These are phyloP conservation scores for Berberis thunbergii DNA, from an alignment of 164 flowering plant species.

Conservation along the genomic window DNA sequence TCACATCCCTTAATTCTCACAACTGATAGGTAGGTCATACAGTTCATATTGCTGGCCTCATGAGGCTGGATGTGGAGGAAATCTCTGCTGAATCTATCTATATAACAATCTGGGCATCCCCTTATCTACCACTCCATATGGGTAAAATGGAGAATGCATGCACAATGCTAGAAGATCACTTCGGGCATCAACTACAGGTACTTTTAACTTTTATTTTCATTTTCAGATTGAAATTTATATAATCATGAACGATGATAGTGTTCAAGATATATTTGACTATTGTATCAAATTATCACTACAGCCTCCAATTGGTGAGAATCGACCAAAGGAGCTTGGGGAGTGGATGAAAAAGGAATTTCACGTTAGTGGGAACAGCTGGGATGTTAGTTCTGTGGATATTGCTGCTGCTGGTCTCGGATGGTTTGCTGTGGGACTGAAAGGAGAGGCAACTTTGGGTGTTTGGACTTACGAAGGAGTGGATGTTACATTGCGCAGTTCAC, in stretches of 20 bases:
- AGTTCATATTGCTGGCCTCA: conserved; percentile 84
- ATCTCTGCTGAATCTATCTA: conserved; percentile 36
- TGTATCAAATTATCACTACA: conserved; percentile 14
- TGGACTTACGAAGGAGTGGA: conserved; percentile 94
- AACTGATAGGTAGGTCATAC: conserved; percentile 65
- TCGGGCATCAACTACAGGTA: conserved; percentile 90
- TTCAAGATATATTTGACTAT: too few relatives aligned
- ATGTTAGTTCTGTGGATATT: conserved; percentile 68
- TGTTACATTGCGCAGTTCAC: conserved; percentile 47
- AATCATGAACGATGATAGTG: too few relatives aligned
- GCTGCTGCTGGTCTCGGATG: conserved; percentile 94
- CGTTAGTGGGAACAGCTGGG: conserved; percentile 69
- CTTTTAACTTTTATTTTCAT: background rate
- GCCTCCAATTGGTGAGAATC: conserved; percentile 78
- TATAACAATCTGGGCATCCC: conserved; percentile 86
- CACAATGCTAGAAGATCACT: conserved; percentile 66
- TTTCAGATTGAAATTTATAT: too few relatives aligned
- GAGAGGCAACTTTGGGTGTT: conserved; percentile 68
- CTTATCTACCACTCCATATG: conserved; percentile 87
- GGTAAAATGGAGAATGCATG: conserved; percentile 70
- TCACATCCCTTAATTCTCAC: background rate
- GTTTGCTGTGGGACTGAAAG: conserved; percentile 88
- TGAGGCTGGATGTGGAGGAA: conserved; percentile 72
- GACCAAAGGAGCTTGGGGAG: conserved; percentile 70
- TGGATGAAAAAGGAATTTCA: conserved; percentile 65